Base-by-base conservation (phyloP, 768 basidiomycete genomes). In the Suillus subaureus region DNA sequence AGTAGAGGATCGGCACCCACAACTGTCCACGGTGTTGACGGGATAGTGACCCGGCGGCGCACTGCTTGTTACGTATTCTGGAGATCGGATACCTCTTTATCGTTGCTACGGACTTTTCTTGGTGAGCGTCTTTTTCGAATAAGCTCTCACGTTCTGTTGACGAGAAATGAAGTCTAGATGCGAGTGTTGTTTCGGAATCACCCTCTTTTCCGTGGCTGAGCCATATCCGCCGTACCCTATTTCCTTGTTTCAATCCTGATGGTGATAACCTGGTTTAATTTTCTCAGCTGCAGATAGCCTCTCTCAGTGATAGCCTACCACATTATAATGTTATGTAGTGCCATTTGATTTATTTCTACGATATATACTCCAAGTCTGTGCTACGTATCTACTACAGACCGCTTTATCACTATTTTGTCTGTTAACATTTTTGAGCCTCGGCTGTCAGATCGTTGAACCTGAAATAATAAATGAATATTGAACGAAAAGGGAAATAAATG, bases 181-280 rank as follows among this genome's bases (percentile, higher is more conserved):
- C 63, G 64, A 64, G 42, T 65, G 64, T 64, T 65, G 64, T 61
- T 56, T 61, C 60, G 67, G 65, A 67, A 67, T 43, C 42, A 68
- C 67, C 67, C 67, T 66, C 54, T 63, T 68, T 68, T 68, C 64
- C 64, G 61, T 68, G 57, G 65, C 61, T 66, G 61, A 61, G 64
- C 66, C 66, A 64, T 67, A 65, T 65, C 63, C 66, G 58, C 66
- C 52, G 64, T 54, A 60, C 64, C 64, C 66, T 67, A 23, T 64
- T 66, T 66, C 66, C 54, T 58, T 60, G 35, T 54, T 64, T 45
- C 39, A 26, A 51, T 58, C 54, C 55, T 60, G 54, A 28, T 58
- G 39, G 42, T 51, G 64, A 64, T 64, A 63, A 42, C 28, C 64
- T 35, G n/a, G 63, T 42, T 28, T n/a, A 64, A 61, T 42, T 61